Base-by-base conservation (phyloP, 2,329 filamentous ascomycete genomes). In the Phialocephala subalpina region DNA sequence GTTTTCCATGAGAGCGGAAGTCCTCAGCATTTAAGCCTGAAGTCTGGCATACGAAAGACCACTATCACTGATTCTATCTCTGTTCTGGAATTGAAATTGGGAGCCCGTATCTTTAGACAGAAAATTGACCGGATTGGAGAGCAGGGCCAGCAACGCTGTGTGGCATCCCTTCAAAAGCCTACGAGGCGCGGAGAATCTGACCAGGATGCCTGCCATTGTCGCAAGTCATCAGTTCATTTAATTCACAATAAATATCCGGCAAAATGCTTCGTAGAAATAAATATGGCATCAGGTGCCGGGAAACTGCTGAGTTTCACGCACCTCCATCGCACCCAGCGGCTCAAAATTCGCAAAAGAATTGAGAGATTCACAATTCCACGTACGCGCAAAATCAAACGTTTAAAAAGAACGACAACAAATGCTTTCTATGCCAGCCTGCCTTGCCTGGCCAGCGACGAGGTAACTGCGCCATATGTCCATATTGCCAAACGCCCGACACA, bases 401-500 rank as follows among this genome's bases (percentile, higher is more conserved):
- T 12, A 20, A 33, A 53, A 33, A 6, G 25, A 53, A 33, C 22
- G 49, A 59, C 62, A 67, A 65, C 55, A 55, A 67, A 60, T 64
- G 40, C 58, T 62, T 67, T 67, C 67, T 67, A 69, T 67, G 65
- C 63, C 57, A 64, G 60, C 67, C 60, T 58, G 58, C 62, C 55
- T 40, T 60, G 25, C 49, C 45, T 45, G 53, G 29, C 58, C 40
- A 40, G 40, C 36, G 57, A 69, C 35, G 42, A 40, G 40, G 53
- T 58, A 42, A 56, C 61, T 62, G 58, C 67, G 67, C 67, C 67
- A 63, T 67, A 65, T 69, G 62, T 67, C 65, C 67, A 64, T 64
- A 61, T 22, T 18, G 49, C 63, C 65, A 63, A 69, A 69, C 67
- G 65, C 67, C 67, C 67, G 45, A 67, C 67, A 65, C 64, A 69